Conservation (phyloP, 148 eudicot species). For the Diospyros kaki region DNA sequence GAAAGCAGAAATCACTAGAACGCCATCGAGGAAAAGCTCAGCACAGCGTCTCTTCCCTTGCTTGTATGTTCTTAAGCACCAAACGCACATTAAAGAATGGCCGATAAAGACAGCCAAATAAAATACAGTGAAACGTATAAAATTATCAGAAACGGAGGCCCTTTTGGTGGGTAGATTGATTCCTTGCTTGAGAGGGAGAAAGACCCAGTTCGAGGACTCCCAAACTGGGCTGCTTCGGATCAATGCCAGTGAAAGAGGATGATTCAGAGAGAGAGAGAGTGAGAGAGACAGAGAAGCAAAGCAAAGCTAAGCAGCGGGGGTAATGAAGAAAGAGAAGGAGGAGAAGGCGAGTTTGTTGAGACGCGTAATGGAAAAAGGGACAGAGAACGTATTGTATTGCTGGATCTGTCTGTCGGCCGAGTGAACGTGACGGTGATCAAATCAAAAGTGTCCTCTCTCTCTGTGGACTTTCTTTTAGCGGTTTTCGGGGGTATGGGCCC, state of each 20-base stretch:
- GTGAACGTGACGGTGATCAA: background rate
- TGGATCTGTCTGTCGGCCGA: background rate
- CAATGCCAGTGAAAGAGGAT: background rate
- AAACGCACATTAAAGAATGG: constrained; percentile 33
- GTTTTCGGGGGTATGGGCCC: constrained; percentile 21
- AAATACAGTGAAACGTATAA: background rate
- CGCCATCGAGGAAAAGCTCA: constrained; percentile 15
- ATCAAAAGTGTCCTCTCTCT: background rate
- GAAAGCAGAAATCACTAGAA: constrained; percentile 9
- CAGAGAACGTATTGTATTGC: constrained; percentile 2
- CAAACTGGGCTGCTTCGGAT: background rate
- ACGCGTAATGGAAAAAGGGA: constrained; percentile 40
- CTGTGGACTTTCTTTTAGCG: constrained; percentile 16
- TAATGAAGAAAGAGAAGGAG: constrained; percentile 6
- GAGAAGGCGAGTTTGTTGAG: constrained; percentile 7
- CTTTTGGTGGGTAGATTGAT: constrained; percentile 7
- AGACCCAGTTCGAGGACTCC: constrained; percentile 10
- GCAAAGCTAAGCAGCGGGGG: background rate
- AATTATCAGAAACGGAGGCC: background rate
- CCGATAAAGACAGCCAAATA: constrained; percentile 24
- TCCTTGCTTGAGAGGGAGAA: constrained; percentile 20
- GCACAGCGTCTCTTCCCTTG: background rate
- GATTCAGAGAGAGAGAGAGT: constrained; percentile 14
- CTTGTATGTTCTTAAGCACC: constrained; percentile 15
- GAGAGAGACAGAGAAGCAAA: constrained; percentile 4